Base-by-base conservation (phyloP, 2,329 filamentous ascomycete species). In the Helicocarpus griseus region DNA sequence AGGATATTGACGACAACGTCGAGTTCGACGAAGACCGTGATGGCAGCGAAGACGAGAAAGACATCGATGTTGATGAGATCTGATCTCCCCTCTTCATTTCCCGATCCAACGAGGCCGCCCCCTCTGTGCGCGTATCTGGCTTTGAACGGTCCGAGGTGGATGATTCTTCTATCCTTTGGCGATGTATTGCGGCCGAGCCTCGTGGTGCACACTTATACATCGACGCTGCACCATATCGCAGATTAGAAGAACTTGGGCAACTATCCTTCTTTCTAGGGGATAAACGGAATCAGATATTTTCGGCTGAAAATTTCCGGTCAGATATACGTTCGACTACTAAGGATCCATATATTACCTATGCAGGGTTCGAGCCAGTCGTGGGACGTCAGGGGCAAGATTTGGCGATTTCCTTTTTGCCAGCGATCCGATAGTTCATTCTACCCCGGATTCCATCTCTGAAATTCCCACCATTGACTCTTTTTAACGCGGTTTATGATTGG, bases 11-110 rank as follows among this genome's bases (percentile, higher is more conserved):
- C 72, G 89, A 95, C 76, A 93, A 93, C 75, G 95, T 98, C 78
- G 93, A 97, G 77, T 97, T 97, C 77, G 93, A 94, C 75, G 90
- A 97, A 72, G 91, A 95, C 72, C 78, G 85, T 60, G 85, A 87
- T 65, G 75, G 71, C 58, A 77, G 71, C 53, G 76, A 74, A 64
- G 79, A 78, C 57, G 82, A 79, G 68, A 89, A 88, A 77, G 89
- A 95, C 62, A 83, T 96, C 65, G 89, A 94, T 70, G 88, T 95
- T 69, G 91, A 97, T 76, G 89, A 96, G 72, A 95, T 97, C 71
- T 96, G 83, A 80, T 67, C 51, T 36, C 26, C 46, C 46, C 19
- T 11, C 28, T 26, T 35, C 14, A 13, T 19, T 17, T 28, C 19
- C 44, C 31, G 44, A 35, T 47, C 19, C 31, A 31, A 36, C 31